phyloP scores from a whole-genome alignment of 2,329 filamentous ascomycete species.

The Aureobasidium vineae region DNA sequence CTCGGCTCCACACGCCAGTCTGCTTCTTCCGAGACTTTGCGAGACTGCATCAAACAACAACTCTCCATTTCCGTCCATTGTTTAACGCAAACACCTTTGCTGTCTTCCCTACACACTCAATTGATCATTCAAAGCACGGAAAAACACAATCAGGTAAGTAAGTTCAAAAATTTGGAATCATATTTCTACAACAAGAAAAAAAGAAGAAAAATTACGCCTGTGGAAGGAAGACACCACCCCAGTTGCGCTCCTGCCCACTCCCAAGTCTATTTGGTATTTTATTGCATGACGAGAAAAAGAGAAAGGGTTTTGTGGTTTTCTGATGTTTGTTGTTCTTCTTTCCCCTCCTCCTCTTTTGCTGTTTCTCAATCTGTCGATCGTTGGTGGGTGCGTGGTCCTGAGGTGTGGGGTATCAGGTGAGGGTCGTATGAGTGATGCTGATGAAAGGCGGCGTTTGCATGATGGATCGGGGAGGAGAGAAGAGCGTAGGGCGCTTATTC shows the following conservation, averaged over 20 bases:
- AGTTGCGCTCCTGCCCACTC: conserved; percentile 7
- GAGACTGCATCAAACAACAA: background rate
- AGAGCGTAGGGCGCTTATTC: conserved; percentile 52
- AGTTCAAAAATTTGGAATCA: background rate
- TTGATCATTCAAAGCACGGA: background rate
- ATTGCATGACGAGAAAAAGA: background rate
- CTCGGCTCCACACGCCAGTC: conserved; percentile 5
- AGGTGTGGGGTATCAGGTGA: conserved; percentile 23
- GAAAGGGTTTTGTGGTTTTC: background rate
- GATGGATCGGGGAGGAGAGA: background rate
- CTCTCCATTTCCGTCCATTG: background rate
- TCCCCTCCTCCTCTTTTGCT: background rate
- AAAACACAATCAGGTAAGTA: background rate
- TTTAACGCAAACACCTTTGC: background rate
- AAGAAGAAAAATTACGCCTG: background rate
- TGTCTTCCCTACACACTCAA: background rate
- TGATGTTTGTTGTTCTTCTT: background rate
- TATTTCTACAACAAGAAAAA: conserved; percentile 9
- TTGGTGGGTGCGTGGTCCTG: background rate
- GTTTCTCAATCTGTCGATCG: conserved; percentile 4
- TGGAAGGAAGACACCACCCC: background rate
- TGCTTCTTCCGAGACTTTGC: background rate
- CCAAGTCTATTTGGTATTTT: conserved; percentile 14
- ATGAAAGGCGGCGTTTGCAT: background rate
- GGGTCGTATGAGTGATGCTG: conserved; percentile 16